Conservation (phyloP, 2,329 filamentous ascomycete species). For the Cladosporium cucumerinum region DNA sequence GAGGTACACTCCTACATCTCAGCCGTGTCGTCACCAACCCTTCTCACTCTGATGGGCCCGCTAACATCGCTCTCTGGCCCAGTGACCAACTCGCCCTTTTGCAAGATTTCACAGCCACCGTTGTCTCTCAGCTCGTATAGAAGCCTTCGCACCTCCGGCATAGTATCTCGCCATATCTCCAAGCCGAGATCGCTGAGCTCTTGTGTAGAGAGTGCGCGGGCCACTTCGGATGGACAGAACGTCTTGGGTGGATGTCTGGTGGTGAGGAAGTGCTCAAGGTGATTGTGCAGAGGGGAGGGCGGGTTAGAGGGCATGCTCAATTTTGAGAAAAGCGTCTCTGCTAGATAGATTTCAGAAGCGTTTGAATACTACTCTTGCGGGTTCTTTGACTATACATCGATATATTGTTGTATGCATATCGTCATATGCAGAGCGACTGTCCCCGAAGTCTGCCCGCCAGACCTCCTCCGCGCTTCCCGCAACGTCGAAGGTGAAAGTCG, state of each 20-base stretch:
- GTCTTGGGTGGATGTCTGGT: slow-evolving; percentile 46
- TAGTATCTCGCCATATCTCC: slow-evolving; percentile 46
- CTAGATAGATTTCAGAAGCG: not conserved
- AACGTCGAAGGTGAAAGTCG: not conserved
- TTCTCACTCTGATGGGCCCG: slow-evolving; percentile 48
- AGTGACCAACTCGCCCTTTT: slow-evolving; percentile 44
- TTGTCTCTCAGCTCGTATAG: slow-evolving; percentile 42
- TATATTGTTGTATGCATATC: not conserved
- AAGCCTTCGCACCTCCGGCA: slow-evolving; percentile 43
- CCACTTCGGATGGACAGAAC: slow-evolving; percentile 52
- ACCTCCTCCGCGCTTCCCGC: slow-evolving; percentile 6
- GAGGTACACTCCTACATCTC: not conserved
- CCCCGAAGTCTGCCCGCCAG: not conserved
- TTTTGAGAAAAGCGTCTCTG: not conserved
- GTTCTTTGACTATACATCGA: not conserved
- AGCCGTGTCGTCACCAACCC: slow-evolving; percentile 14
- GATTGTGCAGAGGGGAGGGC: not conserved
- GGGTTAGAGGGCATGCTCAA: not conserved
- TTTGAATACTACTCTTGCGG: not conserved
- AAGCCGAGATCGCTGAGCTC: slow-evolving; percentile 38
- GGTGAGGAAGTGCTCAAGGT: slow-evolving; percentile 10
- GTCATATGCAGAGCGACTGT: not conserved
- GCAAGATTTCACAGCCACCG: slow-evolving; percentile 48
- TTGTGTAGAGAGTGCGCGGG: slow-evolving; percentile 41
- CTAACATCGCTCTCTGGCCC: slow-evolving; percentile 35